Evolutionary conservation across 2,329 filamentous ascomycete genomes (phyloP), one percentile per base, ranked within the genome.

Genomic region (Diaporthe caulivora): DNA sequence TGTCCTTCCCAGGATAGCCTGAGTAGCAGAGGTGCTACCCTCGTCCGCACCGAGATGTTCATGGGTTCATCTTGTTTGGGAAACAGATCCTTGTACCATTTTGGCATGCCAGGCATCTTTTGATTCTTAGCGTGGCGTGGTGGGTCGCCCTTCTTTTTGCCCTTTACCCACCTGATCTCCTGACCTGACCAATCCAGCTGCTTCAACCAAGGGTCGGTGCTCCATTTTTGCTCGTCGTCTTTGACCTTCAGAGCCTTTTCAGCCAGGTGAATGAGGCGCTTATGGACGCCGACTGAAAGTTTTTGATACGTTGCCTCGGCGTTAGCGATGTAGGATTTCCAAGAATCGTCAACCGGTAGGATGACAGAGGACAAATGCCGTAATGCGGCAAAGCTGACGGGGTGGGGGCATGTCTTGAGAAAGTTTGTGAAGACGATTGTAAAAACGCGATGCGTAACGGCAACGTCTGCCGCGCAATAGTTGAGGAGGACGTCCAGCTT

Each of bases 101-200:
- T 89, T 0, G 97, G 97, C 93, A 94, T 97, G 18, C 97, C 97
- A 0, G 96, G 95, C 84, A 93, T 95, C 87, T 98, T 99, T 81
- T 99, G 97, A 58, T 93, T 88, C 15, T 92, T 92, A 10, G 92
- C 93, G 40, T 93, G 95, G 57, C 95, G 88, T 2, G 93, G 93
- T 15, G 93, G 92, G 72, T 97, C 94, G 13, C 85, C 87, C 82
- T 98, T 98, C 83, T 93, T 95, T 85, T 97, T 98, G 4, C 92
- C 93, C 81, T 98, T 98, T 29, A 91, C 92, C 93, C 96, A 97
- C 80, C 91, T 95, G 75, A 98, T 88, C 81, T 97, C 94, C 82
- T 98, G 95, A 4, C 94, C 95, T 0, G 94, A 94, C 97, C 97
- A 99, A 85, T 99, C 95, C 69, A 99, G 89, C 85, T 99, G 97